A percentile compares a stretch with the other conserved stretches of the same genome.
Conservation (phyloP, 371 early-diverging fungal genomes). For the Mucor irregularis region DNA sequence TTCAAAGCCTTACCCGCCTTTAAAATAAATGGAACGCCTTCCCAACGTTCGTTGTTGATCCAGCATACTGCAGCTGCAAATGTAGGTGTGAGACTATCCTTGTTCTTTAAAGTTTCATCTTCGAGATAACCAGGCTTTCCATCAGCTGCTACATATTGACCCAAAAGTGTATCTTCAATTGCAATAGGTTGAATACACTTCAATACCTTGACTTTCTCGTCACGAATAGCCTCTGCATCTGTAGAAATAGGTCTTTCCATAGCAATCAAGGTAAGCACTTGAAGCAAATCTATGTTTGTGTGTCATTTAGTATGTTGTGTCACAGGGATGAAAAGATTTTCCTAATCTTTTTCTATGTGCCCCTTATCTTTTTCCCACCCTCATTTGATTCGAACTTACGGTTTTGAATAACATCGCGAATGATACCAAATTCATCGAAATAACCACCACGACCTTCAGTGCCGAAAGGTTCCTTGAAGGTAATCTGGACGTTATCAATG, state of each 20-base stretch:
- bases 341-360: too few species aligned
- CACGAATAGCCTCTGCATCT: constrained; percentile 88
- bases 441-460: constrained; percentile 99
- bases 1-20: constrained; percentile 96
- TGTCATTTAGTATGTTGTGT: too few species aligned
- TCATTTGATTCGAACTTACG: constrained; percentile 45
- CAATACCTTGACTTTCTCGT: constrained; percentile 90
- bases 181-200: constrained; percentile 77
- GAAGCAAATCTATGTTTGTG: constrained; percentile 75
- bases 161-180: constrained; percentile 80
- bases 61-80: constrained; percentile 87
- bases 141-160: constrained; percentile 87
- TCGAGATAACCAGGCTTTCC: constrained; percentile 87
- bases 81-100: constrained; percentile 85
- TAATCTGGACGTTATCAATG: constrained; percentile 96
- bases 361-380: neutral
- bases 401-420: constrained; percentile 99
- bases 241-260: constrained; percentile 89
- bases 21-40: constrained; percentile 94
- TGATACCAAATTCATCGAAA: constrained; percentile 99
- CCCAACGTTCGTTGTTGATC: constrained; percentile 96
- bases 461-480: constrained; percentile 98
- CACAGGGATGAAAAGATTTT: too few species aligned
- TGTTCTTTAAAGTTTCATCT: constrained; percentile 84
- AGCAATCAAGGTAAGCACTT: constrained; percentile 88